These are phyloP conservation scores for Limonium bicolor DNA, from an alignment of 148 eudicot genomes.

Conservation along the genomic window DNA sequence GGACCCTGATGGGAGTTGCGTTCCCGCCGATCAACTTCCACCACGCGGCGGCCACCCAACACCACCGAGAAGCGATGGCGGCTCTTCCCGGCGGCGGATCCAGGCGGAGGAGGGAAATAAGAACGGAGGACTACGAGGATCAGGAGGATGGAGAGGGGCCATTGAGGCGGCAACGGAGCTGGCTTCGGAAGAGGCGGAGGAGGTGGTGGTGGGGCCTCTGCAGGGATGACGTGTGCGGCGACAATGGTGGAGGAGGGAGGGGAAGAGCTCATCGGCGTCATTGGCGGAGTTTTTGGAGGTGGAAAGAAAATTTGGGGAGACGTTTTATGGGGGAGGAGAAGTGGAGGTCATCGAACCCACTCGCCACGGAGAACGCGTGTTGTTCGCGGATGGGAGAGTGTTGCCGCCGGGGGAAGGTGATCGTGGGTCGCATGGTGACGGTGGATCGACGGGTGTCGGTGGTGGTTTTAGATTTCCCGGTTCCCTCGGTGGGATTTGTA, in stretches of 20 bases:
- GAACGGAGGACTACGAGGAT: neutral
- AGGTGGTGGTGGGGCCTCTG: slow-evolving; percentile 7
- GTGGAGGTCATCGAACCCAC: neutral
- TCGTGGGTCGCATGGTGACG: neutral
- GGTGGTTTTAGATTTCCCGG: slow-evolving; percentile 4
- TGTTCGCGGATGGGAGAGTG: slow-evolving; percentile 4
- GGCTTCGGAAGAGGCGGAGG: slow-evolving; percentile 3
- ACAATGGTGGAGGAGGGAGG: neutral
- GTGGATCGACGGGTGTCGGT: slow-evolving; percentile 3
- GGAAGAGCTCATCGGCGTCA: neutral
- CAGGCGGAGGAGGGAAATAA: neutral
- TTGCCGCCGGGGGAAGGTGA: neutral
- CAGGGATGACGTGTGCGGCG: slow-evolving; percentile 2
- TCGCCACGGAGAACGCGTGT: slow-evolving; percentile 3
- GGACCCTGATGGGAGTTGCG: slow-evolving; percentile 5
- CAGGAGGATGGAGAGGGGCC: neutral
- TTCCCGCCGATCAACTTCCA: neutral
- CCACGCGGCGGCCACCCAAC: too few relatives aligned
- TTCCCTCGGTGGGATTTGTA: slow-evolving; percentile 1
- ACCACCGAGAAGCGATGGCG: too few relatives aligned
- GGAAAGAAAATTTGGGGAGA: slow-evolving; percentile 3
- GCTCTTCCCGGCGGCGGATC: neutral
- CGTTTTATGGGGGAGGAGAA: slow-evolving; percentile 2
- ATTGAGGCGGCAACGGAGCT: neutral
- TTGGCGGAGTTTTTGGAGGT: slow-evolving; percentile 5